Evolutionary conservation across 768 basidiomycete species (phyloP), one percentile per base, ranked within the genome.

Genomic region (Melanogaster broomeanus): DNA sequence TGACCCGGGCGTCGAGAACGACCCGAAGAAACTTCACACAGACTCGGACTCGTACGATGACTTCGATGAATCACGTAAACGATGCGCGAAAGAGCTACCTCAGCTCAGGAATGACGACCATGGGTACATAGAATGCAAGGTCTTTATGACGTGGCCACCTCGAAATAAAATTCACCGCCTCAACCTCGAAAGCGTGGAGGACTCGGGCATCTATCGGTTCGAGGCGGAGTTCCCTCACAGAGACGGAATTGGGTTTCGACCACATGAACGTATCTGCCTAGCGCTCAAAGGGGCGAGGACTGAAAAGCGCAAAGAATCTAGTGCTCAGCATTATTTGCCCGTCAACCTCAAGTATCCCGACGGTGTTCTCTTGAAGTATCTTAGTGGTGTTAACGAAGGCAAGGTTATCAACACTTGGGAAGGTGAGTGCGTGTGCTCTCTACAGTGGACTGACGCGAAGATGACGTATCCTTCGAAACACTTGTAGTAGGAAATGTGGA

Each of bases 131-230:
- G 60, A 70, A 30, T 76, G 74, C 43, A 70, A 56, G 34, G 63
- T 79, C 11, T 70, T 64, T 56, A 81, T 81, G 80, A 61, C 66
- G 45, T 81, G 79, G 77, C 68, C 69, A 4, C 59, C 67, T 3
- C 59, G 58, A 6, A 60, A 60, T 38, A 51, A 19, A 35, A 61
- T 61, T 24, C 62, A 64, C 38, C 69, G 68, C 35, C 54, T 75
- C 18, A 70, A 72, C 51, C 24, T 68, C 61, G 61, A 65, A 55
- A 53, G 52, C 30, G 49, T 40, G 41, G 51, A 62, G 46, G 54
- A 53, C 28, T 30, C 42, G 6, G 33, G 45, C 21, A 35, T 41
- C 11, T 60, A 67, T 51, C 67, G 67, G 37, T 73, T 80, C 52
- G 73, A 77, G 24, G 70, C 78, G 35, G 60, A 67, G 42, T 62